Evolutionary conservation across 73 alveolate species (phyloP).

Genomic region (Loxodes magnus): DNA sequence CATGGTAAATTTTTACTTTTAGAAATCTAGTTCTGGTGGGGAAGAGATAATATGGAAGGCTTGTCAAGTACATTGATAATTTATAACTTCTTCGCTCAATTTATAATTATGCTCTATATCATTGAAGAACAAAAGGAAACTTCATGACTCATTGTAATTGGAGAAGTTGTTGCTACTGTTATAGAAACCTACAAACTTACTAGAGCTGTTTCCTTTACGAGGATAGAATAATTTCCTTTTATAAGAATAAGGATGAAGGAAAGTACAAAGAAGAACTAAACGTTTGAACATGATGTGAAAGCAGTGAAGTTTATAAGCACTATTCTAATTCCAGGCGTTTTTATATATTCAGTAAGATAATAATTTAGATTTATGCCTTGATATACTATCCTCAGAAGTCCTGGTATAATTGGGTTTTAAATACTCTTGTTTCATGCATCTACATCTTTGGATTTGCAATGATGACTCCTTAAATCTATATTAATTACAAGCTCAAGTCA

Average conservation of each 20-base stretch:
- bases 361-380: constrained; percentile 62
- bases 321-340: constrained; percentile 57
- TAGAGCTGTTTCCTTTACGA: constrained; percentile 37
- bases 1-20: constrained; percentile 18
- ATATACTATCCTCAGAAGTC: constrained; percentile 59
- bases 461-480: constrained; percentile 98
- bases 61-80: constrained; percentile 41
- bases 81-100: constrained; percentile 18
- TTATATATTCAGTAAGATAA: too few species aligned
- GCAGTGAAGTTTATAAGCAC: constrained; percentile 61
- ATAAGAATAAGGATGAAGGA: constrained; percentile 27
- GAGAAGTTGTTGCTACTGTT: constrained; percentile 43
- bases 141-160: constrained; percentile 35
- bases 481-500: constrained; percentile 90
- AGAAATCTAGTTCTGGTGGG: constrained; percentile 62
- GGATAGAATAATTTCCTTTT: constrained; percentile 39
- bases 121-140: constrained; percentile 58
- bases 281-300: constrained; percentile 63
- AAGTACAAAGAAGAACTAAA: neutral
- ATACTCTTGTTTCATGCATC: constrained; percentile 68
- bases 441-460: constrained; percentile 89
- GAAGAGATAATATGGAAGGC: constrained; percentile 50
- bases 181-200: constrained; percentile 50
- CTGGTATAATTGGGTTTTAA: constrained; percentile 71
- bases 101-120: constrained; percentile 51